Conservation (phyloP, 306 rosid species). For the Albizia julibrissin region DNA sequence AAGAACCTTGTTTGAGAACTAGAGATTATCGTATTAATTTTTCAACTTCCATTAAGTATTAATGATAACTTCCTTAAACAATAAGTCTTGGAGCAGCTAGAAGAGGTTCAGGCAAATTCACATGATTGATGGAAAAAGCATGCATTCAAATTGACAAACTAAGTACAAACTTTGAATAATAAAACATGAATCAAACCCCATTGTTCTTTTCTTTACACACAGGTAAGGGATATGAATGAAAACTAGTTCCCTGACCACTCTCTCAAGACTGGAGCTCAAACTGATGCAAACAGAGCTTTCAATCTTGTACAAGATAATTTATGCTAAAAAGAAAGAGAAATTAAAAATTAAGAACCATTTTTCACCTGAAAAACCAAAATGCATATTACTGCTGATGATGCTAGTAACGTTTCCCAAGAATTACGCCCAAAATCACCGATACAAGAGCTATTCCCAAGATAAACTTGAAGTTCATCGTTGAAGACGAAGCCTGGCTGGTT, state of each 20-base stretch:
- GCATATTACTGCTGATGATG: conserved; percentile 10
- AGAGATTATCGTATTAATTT: background rate
- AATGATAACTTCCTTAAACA: background rate
- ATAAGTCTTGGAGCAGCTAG: background rate
- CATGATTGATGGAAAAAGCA: conserved; percentile 1
- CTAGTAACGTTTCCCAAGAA: conserved; percentile 88
- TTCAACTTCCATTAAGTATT: background rate
- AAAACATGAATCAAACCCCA: conserved; percentile 43
- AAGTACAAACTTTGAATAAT: conserved; percentile 36
- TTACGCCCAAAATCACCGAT: conserved; percentile 72
- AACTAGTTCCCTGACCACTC: conserved; percentile 64
- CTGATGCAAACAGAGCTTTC: conserved; percentile 54
- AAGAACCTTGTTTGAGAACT: background rate
- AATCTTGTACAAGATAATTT: conserved; percentile 35
- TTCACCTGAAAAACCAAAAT: conserved; percentile 26
- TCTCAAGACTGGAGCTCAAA: conserved; percentile 41
- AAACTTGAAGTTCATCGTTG: conserved; percentile 52
- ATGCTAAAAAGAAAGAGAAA: conserved; percentile 1
- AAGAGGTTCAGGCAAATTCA: background rate
- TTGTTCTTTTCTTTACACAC: conserved; percentile 52
- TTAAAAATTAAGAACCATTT: background rate
- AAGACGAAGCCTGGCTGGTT: conserved; percentile 52
- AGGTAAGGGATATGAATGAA: conserved; percentile 58
- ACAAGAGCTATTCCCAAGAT: conserved; percentile 73
- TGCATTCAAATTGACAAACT: conserved; percentile 33